Evolutionary conservation across 108 stramenopile genomes (phyloP), one percentile per base, ranked within the genome.

Genomic region (Fragilaria radians): DNA sequence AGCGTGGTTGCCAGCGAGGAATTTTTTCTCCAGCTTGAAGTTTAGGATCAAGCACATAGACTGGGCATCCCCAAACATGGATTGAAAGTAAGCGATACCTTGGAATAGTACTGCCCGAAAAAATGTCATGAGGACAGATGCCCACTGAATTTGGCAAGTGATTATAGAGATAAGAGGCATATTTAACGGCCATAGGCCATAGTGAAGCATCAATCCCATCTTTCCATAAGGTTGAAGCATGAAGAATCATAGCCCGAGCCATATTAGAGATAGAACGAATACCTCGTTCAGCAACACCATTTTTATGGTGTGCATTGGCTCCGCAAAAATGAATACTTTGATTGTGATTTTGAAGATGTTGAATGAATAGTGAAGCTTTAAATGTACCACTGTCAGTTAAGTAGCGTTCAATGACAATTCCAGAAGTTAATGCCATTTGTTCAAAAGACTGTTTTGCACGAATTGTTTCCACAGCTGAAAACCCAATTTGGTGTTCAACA

Each of bases 71-170:
- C 21, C n/a, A 60, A 0, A 66, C 65, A n/a, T 54, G 61, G 42
- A 42, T 42, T 7, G 7, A 7, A 11, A 11, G 7, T 14, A 42
- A 42, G 14, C 36, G 36, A 42, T 42, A 14, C 7, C 36, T 7
- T 14, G 36, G 36, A 11, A 42, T 42, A 7, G 36, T 42, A 42
- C 36, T 42, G 36, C 45, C 34, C 11, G 59, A 51, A 61, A 63
- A 64, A 1, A 63, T 4, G 45, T 74, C 61, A 31, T 62, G 23
- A 0, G 82, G 78, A 31, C 73, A 36, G 18, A 75, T 53, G 3
- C 70, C 61, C 5, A 19, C 49, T 7, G 61, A 19, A 14, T 42
- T 42, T 1, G 66, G 68, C 52, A 61, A 33, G 33, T 48, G 53
- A 63, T 46, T 62, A 26, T 34, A 62, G 5, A 69, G 45, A 51